Evolutionary conservation across 1,284 basidiomycete genomes (phyloP).

Genomic region (Exobasidium rhododendri): DNA sequence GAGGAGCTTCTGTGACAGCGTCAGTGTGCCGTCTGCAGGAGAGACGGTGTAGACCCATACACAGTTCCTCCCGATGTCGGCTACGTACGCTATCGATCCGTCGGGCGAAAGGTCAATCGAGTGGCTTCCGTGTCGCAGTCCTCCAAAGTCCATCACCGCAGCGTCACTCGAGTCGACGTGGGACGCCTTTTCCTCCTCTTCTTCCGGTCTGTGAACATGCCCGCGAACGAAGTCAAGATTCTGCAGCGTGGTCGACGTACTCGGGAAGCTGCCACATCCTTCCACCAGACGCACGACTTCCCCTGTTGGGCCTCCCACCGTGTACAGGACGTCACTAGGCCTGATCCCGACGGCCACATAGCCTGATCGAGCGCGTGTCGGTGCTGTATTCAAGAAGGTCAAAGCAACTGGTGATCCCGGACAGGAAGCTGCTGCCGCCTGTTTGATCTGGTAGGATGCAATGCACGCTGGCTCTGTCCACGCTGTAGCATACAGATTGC

Average conservation of each 20-base stretch:
- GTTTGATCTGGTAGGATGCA: slow-evolving; percentile 27
- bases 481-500: slow-evolving; percentile 31
- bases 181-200: neutral
- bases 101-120: slow-evolving; percentile 23
- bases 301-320: slow-evolving; percentile 56
- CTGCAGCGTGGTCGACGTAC: slow-evolving; percentile 36
- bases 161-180: slow-evolving; percentile 24
- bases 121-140: slow-evolving; percentile 30
- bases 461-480: slow-evolving; percentile 37
- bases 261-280: neutral
- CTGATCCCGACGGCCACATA: slow-evolving; percentile 29
- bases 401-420: slow-evolving; percentile 12
- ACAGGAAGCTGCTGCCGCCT: neutral
- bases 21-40: slow-evolving; percentile 33
- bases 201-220: slow-evolving; percentile 5
- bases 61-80: slow-evolving; percentile 55
- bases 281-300: slow-evolving; percentile 53
- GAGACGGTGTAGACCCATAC: slow-evolving; percentile 56
- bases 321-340: slow-evolving; percentile 52
- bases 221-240: slow-evolving; percentile 44
- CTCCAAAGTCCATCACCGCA: slow-evolving; percentile 36
- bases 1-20: slow-evolving; percentile 51
- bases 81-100: slow-evolving; percentile 18
- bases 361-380: slow-evolving; percentile 30
- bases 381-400: slow-evolving; percentile 30